These are phyloP conservation scores for Penicillium sp. DNA, from an alignment of 2,329 filamentous ascomycete genomes.

Conservation along the genomic window DNA sequence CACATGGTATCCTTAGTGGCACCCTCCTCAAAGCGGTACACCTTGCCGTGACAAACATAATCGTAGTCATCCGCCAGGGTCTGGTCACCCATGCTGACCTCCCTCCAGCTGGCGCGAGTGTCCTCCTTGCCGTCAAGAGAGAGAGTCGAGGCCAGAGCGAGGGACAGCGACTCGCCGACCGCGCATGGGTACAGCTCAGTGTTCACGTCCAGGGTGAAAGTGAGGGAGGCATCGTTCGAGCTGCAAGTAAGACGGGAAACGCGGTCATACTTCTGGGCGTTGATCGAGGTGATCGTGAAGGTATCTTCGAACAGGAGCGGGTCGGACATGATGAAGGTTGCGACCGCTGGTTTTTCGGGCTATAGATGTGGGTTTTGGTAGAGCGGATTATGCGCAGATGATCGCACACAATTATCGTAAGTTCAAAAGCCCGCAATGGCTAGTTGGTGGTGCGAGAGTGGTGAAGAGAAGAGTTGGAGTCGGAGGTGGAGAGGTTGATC, in stretches of 20 bases:
- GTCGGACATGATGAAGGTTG: constrained; percentile 64
- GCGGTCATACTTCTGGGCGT: constrained; percentile 90
- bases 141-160: constrained; percentile 82
- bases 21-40: constrained; percentile 53
- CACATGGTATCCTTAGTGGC: constrained; percentile 79
- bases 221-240: constrained; percentile 70
- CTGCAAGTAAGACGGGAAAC: constrained; percentile 81
- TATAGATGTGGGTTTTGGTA: background rate
- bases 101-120: constrained; percentile 72
- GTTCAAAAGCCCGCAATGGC: background rate
- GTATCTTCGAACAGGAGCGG: constrained; percentile 90
- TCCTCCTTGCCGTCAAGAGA: constrained; percentile 84
- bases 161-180: constrained; percentile 72
- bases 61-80: constrained; percentile 56
- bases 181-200: constrained; percentile 81
- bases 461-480: constrained; percentile 17
- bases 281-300: constrained; percentile 77
- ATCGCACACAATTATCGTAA: background rate
- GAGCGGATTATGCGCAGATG: background rate
- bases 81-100: constrained; percentile 58
- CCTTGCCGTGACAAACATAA: constrained; percentile 54
- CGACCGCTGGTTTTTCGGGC: constrained; percentile 30
- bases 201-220: constrained; percentile 89
- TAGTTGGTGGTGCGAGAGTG: constrained; percentile 3
- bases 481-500: constrained; percentile 19